Conservation (phyloP, 148 eudicot species). For the Rhododendron simsii region DNA sequence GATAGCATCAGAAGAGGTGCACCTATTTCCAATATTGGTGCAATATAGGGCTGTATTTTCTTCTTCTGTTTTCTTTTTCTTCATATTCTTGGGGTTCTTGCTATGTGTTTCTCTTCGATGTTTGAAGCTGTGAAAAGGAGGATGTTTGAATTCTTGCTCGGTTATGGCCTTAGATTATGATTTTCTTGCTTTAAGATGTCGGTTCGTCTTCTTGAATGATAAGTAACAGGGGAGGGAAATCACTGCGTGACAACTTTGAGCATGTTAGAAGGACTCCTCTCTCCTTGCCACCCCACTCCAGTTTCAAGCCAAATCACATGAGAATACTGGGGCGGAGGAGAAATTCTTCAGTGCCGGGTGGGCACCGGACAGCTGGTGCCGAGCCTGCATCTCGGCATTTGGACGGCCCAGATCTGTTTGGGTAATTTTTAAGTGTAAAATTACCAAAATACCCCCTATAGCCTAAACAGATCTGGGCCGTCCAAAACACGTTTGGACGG, state of each 20-base stretch:
- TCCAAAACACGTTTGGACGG: no score
- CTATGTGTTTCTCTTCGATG: neutral
- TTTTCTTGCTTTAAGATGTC: neutral
- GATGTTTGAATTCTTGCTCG: neutral
- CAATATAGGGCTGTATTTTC: conserved; percentile 15
- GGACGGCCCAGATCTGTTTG: no score
- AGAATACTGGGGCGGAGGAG: no score
- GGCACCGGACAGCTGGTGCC: no score
- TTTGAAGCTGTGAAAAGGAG: conserved; percentile 5
- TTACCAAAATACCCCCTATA: no score
- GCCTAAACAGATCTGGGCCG: no score
- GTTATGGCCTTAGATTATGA: neutral
- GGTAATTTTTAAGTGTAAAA: no score
- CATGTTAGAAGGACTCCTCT: neutral
- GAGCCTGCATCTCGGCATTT: no score
- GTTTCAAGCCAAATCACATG: no score
- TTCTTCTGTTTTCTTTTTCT: neutral
- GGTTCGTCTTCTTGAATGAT: no score
- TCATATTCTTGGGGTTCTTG: neutral
- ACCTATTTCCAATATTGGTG: conserved; percentile 36
- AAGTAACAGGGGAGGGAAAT: neutral
- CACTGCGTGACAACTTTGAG: neutral
- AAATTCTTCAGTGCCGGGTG: no score
- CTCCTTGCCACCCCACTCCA: neutral
- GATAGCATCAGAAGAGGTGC: conserved; percentile 55